Evolutionary conservation across 345 rosid species (phyloP), one percentile per base, ranked within the genome.

Genomic region (Arabidopsis suecica): DNA sequence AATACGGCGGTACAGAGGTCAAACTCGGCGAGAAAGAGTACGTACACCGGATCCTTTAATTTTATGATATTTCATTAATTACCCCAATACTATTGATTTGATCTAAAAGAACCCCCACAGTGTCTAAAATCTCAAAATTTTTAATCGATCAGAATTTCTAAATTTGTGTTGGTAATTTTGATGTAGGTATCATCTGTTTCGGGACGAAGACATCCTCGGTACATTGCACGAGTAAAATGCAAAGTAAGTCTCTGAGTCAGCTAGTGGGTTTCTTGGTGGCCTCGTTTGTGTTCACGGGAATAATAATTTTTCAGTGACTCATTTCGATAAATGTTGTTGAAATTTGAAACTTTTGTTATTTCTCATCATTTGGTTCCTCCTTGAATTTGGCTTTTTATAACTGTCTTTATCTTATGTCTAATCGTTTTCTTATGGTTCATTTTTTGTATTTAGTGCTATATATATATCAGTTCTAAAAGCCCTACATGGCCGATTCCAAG

Each of bases 121-220:
- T 36, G 38, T 36, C 9, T 36, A 36, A 36, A 36, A 36, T 36
- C 37, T 6, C 8, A 33, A 33, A 37, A 37, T 23, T 3, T 23
- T 33, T 6, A 38, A 38, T 18, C 3, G 3, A 59, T 3, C 42
- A 14, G 11, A 59, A 32, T 23, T 23, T 23, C 25, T 23, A 23
- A 23, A 23, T 32, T 20, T 34, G 28, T 33, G 49, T 34, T 38
- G 51, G 28, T 49, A n/a, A 62, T 63, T 45, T 7, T 41, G 22
- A 14, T 68, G 70, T 82, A 81, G 83, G 82, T 84, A 70, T 51
- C 81, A 72, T 55, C 78, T 90, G 72, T 88, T 69, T 22, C 79
- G 87, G 80, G 88, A 88, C 37, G 88, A 86, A 23, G 90, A 90
- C 38, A 84, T 86, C 49, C 59, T 86, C 71, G 89, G 89, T 0